Evolutionary conservation across 2,329 filamentous ascomycete genomes (phyloP), one percentile per base, ranked within the genome.

Genomic region (Lachnellula cervina): DNA sequence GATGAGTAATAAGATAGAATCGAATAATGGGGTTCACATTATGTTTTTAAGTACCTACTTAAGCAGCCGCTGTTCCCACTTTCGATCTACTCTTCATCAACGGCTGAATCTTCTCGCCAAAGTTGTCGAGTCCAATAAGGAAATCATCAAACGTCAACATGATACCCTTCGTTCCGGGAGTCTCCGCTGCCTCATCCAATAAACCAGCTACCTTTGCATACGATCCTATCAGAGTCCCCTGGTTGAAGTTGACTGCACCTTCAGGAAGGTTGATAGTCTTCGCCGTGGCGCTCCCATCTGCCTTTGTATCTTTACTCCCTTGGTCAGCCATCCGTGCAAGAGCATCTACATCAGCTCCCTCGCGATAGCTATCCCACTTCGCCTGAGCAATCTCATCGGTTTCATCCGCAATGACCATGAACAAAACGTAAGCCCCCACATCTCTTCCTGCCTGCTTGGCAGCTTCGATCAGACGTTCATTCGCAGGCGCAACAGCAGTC

Each of bases 61-160:
- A 52, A 23, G 50, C 40, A 46, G 43, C 35, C 8, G 9, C n/a
- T 17, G 47, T 25, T 34, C 42, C 43, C 48, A 57, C 38, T n/a
- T 57, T 49, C 38, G 48, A 55, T 54, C 67, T 54, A 46, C 65
- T 66, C 66, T 70, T 70, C 69, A 71, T 70, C 55, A 70, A 52
- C 34, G 69, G 68, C 54, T 71, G 68, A 46, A 71, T 66, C 56
- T 67, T 67, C 58, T 66, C 59, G 5, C 68, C 69, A 52, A 70
- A 70, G 4, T 62, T 61, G 9, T 70, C 66, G 38, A 70, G 46
- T 0, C 68, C 69, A 35, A 59, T 35, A 44, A 70, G 51, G 55
- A 68, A 71, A 45, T 71, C 69, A 55, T 70, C 69, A 54, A 71
- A 70, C 3, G 62, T 64, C 47, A 71, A 59, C 69, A 69, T 71